Percentiles rank a stretch among this genome's conserved stretches.
Conservation (phyloP, 2,329 filamentous ascomycete species). For the Fusarium austroafricanum region DNA sequence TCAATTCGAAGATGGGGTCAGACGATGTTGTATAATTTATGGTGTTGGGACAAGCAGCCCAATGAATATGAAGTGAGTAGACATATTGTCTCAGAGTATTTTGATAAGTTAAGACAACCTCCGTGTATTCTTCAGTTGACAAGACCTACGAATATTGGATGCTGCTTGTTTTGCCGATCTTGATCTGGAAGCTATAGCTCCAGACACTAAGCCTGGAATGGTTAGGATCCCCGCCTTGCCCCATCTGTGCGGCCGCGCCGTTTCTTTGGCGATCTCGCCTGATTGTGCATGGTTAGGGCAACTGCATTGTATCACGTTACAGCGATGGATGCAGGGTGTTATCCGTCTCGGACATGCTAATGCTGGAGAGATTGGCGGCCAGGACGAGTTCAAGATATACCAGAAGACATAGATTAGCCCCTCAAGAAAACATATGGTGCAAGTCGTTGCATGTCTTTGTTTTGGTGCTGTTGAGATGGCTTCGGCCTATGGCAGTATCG, state of each 20-base stretch:
- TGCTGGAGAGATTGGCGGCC: neutral
- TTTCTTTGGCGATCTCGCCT: constrained; percentile 44
- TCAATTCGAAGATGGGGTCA: too few relatives aligned
- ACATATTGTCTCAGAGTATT: too few relatives aligned
- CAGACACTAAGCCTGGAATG: constrained; percentile 17
- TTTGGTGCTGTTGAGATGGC: neutral
- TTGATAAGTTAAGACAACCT: too few relatives aligned
- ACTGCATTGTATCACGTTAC: constrained; percentile 38
- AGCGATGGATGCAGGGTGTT: constrained; percentile 3
- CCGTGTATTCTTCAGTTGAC: too few relatives aligned
- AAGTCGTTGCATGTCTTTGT: neutral
- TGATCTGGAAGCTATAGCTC: constrained; percentile 10
- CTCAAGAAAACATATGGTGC: neutral
- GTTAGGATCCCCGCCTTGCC: constrained; percentile 35
- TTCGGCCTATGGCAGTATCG: neutral
- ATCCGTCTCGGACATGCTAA: neutral
- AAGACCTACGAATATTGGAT: neutral
- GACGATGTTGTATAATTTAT: too few relatives aligned
- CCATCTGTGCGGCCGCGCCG: constrained; percentile 42
- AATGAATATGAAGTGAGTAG: too few relatives aligned
- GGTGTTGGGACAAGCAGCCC: too few relatives aligned
- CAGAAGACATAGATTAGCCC: neutral
- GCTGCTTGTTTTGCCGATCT: constrained; percentile 1
- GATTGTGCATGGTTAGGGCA: constrained; percentile 42
- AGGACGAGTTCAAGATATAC: neutral